Conservation (phyloP, 768 basidiomycete species). For the Podaxis sp. region DNA sequence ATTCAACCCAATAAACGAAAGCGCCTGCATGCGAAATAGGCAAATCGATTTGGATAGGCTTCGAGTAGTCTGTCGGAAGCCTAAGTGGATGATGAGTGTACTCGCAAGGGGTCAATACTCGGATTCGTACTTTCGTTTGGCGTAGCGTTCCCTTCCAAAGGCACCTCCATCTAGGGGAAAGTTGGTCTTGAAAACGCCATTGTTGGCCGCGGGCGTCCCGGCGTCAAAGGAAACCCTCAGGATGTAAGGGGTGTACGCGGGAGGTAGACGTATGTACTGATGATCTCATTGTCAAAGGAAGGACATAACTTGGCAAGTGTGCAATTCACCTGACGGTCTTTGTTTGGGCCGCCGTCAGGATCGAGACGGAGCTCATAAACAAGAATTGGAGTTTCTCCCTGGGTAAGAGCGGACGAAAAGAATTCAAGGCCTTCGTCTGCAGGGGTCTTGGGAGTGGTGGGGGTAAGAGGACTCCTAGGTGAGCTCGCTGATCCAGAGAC, state of each 20-base stretch:
- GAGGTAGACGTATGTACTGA: constrained; percentile 92
- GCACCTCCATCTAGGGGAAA: constrained; percentile 92
- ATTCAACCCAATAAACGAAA: constrained; percentile 94
- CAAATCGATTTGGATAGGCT: constrained; percentile 90
- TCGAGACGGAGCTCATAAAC: constrained; percentile 89
- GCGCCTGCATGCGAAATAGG: constrained; percentile 97
- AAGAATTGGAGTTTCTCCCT: constrained; percentile 63
- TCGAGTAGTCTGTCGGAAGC: constrained; percentile 82
- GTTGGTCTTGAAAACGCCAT: constrained; percentile 94
- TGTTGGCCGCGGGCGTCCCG: constrained; percentile 86
- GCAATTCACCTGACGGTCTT: constrained; percentile 73
- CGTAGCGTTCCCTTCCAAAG: constrained; percentile 75
- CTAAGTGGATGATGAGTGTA: constrained; percentile 38
- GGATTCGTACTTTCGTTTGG: constrained; percentile 68
- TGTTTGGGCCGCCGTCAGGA: constrained; percentile 86
- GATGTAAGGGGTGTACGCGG: constrained; percentile 85
- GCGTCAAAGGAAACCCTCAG: constrained; percentile 90
- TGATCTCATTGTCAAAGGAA: constrained; percentile 15
- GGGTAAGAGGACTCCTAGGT: constrained; percentile 24
- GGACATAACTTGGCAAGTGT: constrained; percentile 3
- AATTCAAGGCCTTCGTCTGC: constrained; percentile 92
- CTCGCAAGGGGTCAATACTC: constrained; percentile 18
- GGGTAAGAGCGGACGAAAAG: constrained; percentile 58
- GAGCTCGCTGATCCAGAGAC: neutral
- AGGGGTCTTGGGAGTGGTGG: constrained; percentile 78